A percentile compares a stretch with the other conserved stretches of the same genome.
Conservation (phyloP, 1,284 basidiomycete genomes). For the Ustilago hordei region DNA sequence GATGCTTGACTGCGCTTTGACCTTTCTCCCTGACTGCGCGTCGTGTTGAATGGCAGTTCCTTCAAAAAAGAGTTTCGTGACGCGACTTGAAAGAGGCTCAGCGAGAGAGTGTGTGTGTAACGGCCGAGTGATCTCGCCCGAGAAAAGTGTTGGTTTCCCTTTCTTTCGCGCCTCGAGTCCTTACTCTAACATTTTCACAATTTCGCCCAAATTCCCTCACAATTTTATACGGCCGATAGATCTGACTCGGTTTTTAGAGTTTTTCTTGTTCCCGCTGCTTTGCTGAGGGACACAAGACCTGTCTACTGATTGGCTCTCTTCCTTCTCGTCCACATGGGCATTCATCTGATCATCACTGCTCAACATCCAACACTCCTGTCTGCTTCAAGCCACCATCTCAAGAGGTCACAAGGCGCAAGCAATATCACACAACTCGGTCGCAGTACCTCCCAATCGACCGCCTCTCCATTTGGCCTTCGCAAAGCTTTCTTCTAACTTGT, state of each 20-base stretch:
- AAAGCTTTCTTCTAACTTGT: not conserved
- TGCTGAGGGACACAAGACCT: constrained; percentile 4
- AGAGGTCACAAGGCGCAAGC: not conserved
- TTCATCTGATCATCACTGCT: not conserved
- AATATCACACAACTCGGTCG: not conserved
- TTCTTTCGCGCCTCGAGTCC: constrained; percentile 15
- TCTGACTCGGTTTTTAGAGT: constrained; percentile 11
- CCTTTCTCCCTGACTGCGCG: constrained; percentile 9
- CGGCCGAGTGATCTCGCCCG: constrained; percentile 24
- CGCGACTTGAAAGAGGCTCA: constrained; percentile 21
- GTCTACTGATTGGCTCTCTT: constrained; percentile 4
- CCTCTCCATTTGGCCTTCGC: not conserved
- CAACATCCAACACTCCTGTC: not conserved
- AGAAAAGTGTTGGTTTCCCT: constrained; percentile 21
- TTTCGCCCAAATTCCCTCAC: no score
- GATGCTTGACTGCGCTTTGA: not conserved
- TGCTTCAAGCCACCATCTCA: not conserved
- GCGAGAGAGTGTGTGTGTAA: not conserved
- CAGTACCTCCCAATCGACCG: not conserved
- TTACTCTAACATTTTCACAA: constrained; percentile 7
- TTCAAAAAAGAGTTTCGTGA: constrained; percentile 24
- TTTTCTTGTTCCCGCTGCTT: constrained; percentile 11
- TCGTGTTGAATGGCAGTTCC: constrained; percentile 39
- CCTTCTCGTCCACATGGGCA: not conserved
- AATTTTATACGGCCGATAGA: constrained; percentile 13